Evolutionary conservation across 1,139 yeast genomes (phyloP), one percentile per base, ranked within the genome.

Genomic region (Geotrichum europaeum): DNA sequence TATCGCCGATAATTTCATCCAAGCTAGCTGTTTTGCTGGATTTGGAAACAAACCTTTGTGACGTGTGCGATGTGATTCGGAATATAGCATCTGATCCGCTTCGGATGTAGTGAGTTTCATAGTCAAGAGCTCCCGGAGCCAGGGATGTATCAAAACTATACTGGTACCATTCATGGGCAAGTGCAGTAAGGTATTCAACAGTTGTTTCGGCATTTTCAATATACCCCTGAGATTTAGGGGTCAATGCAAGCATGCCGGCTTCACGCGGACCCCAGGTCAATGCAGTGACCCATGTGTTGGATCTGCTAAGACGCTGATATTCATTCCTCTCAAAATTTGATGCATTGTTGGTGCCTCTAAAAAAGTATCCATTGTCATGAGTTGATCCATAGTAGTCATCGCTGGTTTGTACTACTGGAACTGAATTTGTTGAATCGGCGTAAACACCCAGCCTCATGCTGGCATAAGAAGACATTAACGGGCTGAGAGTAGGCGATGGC

Each of bases 241-340:
- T 54, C 18, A 60, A n/a, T 4, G 61, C 53, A 6, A 61, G 50
- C 58, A 56, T 55, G 2, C 53, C 51, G 18, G 60, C 60, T 49
- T 61, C 58, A 24, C 55, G 58, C 10, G 55, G 34, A 49, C 57
- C 52, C 63, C 63, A 61, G 15, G 57, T 49, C 25, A 61, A 34
- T 2, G 59, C 56, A 13, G 60, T 20, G 3, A 61, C 49, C 63
- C 63, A 61, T 7, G 53, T 45, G 47, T 55, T 53, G 40, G 49
- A 1, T 9, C 36, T n/a, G 15, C 56, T 18, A 10, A 40, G 15
- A 50, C 47, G 25, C 24, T 53, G 55, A 47, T 28, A 20, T 20
- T 30, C 12, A 24, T 32, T 47, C 36, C 50, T 50, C 28, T 40
- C 20, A 22, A 43, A 56, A 30, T 49, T 22, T 47, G 55, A 18